These are phyloP conservation scores for Coemansia sp. DNA, from an alignment of 192 early-diverging fungal species.

Conservation along the genomic window DNA sequence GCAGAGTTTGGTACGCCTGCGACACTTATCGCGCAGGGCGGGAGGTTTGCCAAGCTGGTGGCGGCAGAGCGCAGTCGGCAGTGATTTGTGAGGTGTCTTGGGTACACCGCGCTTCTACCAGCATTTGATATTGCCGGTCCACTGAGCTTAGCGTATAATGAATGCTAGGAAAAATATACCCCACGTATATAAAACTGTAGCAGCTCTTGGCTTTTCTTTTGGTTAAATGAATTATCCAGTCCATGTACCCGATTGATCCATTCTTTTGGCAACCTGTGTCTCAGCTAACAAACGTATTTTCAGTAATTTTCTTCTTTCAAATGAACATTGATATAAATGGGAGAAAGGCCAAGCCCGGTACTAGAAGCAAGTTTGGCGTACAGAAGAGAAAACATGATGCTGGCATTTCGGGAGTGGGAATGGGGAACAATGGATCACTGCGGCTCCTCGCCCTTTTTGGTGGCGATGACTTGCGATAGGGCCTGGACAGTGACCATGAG, in stretches of 20 bases:
- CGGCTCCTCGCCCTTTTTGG: constrained; percentile 47
- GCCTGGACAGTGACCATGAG: constrained; percentile 54
- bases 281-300: too few species aligned
- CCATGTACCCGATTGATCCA: neutral
- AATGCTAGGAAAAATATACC: too few species aligned
- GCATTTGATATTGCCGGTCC: too few species aligned
- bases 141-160: too few species aligned
- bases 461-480: constrained; percentile 47
- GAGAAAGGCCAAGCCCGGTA: neutral
- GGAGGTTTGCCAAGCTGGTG: constrained; percentile 2
- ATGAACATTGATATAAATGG: neutral
- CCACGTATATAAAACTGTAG: too few species aligned
- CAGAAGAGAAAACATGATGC: neutral
- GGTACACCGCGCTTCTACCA: too few species aligned
- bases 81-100: too few species aligned
- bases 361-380: neutral
- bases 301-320: neutral
- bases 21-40: constrained; percentile 32
- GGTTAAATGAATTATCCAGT: neutral
- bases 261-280: neutral
- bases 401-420: neutral
- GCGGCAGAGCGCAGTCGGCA: neutral
- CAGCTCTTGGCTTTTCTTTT: too few species aligned
- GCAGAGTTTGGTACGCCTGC: constrained; percentile 61
- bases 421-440: neutral